Evolutionary conservation across 306 rosid species (phyloP), one percentile per base, ranked within the genome.

Genomic region (Astragalus glycyphyllos): DNA sequence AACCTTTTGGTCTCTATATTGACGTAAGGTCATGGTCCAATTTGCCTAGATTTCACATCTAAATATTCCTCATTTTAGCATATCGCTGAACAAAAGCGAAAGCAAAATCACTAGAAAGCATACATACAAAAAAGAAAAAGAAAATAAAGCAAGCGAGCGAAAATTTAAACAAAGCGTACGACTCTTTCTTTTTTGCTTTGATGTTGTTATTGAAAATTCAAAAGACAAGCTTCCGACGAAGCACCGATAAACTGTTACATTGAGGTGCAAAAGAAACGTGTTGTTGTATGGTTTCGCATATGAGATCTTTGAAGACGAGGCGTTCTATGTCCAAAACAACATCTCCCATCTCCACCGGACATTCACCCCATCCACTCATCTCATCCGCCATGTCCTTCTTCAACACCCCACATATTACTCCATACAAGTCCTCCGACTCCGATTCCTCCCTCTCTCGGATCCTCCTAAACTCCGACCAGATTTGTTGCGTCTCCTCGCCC

Each of bases 291-390:
- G 96, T 86, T 77, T 94, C 97, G 7, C 85, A 89, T 20, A 94
- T 83, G 20, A 94, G 76, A 68, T 94, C 99, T 66, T 94, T 94
- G 80, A 91, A 94, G 13, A 94, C 80, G 6, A 80, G 85, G n/a
- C 99, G 86, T 76, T 94, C 99, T 0, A 94, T 77, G 77, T 87
- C 96, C 71, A 94, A 78, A 20, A 89, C 86, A 0, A 80, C 76
- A 7, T 86, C 96, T 2, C 96, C 96, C 80, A 82, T 80, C 76
- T 91, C 92, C 54, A 80, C 44, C 1, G 96, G 78, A 58, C 80
- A 84, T 42, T 86, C 92, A 2, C 79, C 84, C 99, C 97, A 91
- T 2, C 82, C 92, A 1, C 74, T 53, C 60, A 71, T 58, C 15
- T 91, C 96, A 32, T 76, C 96, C 1, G 83, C 85, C 54, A 94